phyloP scores from a whole-genome alignment of 495 filamentous ascomycete species.

The Clohesyomyces aquaticus region DNA sequence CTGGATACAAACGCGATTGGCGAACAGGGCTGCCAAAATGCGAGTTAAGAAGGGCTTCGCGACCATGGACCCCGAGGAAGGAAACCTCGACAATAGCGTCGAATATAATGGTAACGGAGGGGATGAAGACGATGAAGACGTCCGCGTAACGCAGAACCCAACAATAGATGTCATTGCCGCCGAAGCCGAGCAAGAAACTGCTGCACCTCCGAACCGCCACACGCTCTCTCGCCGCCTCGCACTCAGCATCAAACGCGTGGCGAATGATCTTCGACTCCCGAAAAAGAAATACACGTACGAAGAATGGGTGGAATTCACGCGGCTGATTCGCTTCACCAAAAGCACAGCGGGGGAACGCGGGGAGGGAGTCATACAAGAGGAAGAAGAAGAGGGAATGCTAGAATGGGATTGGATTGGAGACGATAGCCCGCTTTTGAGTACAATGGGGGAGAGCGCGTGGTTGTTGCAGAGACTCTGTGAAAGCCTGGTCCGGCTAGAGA shows the following conservation, averaged over 20 bases:
- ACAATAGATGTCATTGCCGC: conserved; percentile 1
- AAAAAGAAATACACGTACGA: conserved; percentile 60
- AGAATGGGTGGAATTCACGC: conserved; percentile 67
- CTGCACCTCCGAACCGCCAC: conserved; percentile 27
- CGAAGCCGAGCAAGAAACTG: conserved; percentile 12
- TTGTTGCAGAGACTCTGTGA: conserved; percentile 63
- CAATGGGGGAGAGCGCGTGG: conserved; percentile 62
- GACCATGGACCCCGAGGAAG: conserved; percentile 18
- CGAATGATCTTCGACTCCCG: conserved; percentile 52
- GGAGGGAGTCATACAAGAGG: conserved; percentile 33
- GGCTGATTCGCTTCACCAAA: conserved; percentile 53
- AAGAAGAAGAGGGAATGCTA: conserved; percentile 60
- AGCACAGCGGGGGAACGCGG: not conserved
- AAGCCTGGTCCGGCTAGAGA: conserved; percentile 53
- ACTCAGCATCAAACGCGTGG: conserved; percentile 56
- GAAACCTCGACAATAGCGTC: not conserved
- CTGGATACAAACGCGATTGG: conserved; percentile 48
- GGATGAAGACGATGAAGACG: not conserved
- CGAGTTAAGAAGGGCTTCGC: conserved; percentile 56
- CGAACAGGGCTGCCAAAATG: conserved; percentile 46
- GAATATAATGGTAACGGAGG: conserved; percentile 3
- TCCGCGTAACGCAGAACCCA: not conserved
- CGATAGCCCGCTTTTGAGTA: conserved; percentile 62
- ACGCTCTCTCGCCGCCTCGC: conserved; percentile 58
- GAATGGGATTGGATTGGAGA: conserved; percentile 74